Evolutionary conservation across 2,329 filamentous ascomycete genomes (phyloP).

Genomic region (Alternaria solani): DNA sequence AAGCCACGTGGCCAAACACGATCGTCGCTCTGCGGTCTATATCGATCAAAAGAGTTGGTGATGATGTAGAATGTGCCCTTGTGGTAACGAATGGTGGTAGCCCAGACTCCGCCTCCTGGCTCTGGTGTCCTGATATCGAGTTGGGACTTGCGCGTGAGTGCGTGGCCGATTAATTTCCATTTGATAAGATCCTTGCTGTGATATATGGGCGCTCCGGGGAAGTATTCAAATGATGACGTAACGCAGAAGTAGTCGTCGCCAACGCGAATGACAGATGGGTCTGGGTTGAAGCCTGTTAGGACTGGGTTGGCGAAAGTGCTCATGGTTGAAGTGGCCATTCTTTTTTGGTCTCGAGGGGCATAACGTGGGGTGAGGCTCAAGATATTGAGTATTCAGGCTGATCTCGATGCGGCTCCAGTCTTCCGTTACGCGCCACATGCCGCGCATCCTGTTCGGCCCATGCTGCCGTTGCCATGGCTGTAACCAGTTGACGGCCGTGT

Average conservation of each 20-base stretch:
- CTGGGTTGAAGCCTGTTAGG: conserved; percentile 56
- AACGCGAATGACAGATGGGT: conserved; percentile 59
- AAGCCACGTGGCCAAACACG: conserved; percentile 59
- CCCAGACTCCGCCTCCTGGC: conserved; percentile 33
- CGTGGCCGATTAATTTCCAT: conserved; percentile 58
- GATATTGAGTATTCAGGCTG: background rate
- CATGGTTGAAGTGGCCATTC: background rate
- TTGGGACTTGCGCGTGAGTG: conserved; percentile 47
- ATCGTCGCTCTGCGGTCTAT: conserved; percentile 36
- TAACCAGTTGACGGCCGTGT: background rate
- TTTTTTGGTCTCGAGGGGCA: background rate
- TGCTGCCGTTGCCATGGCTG: background rate
- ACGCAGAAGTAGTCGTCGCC: conserved; percentile 55
- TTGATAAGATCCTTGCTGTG: conserved; percentile 60
- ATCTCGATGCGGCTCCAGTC: background rate
- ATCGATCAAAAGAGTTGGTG: conserved; percentile 36
- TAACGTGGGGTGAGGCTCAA: background rate
- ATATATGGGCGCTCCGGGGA: conserved; percentile 62
- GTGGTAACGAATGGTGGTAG: conserved; percentile 32
- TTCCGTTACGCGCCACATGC: background rate
- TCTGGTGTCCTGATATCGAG: conserved; percentile 43
- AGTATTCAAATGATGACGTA: conserved; percentile 62
- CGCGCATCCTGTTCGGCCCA: background rate
- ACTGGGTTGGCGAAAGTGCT: conserved; percentile 14
- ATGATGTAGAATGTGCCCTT: conserved; percentile 30